Evolutionary conservation across 2,329 filamentous ascomycete genomes (phyloP).

Genomic region (Plectosphaerella plurivora): DNA sequence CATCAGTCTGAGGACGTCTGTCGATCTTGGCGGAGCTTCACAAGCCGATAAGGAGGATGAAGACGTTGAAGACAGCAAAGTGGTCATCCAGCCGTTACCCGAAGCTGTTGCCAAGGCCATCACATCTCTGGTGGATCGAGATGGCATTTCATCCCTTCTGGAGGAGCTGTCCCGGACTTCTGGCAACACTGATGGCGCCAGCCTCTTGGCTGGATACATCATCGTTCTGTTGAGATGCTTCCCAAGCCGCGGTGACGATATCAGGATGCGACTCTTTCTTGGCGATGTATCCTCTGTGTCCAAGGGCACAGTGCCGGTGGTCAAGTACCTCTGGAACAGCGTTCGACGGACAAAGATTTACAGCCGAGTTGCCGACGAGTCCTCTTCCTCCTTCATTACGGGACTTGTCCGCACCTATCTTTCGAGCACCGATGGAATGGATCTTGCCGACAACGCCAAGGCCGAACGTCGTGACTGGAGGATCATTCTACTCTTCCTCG

Average conservation of each 20-base stretch:
- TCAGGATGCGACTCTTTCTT: conserved; percentile 89
- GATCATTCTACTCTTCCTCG: conserved; percentile 82
- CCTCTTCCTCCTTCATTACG: conserved; percentile 11
- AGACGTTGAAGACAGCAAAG: background rate
- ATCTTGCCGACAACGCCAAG: background rate
- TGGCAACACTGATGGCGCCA: conserved; percentile 30
- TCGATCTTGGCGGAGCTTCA: too few relatives aligned
- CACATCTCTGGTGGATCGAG: conserved; percentile 67
- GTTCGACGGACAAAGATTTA: conserved; percentile 35
- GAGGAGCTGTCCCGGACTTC: conserved; percentile 14
- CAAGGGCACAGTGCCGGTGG: conserved; percentile 51
- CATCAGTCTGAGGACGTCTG: conserved; percentile 35
- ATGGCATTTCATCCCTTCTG: conserved; percentile 64
- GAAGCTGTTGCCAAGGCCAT: conserved; percentile 64
- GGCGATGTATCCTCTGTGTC: conserved; percentile 52
- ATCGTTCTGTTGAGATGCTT: conserved; percentile 83
- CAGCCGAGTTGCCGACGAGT: conserved; percentile 7
- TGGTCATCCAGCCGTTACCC: background rate
- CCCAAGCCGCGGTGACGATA: conserved; percentile 75
- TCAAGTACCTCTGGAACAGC: conserved; percentile 80
- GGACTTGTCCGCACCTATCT: conserved; percentile 21
- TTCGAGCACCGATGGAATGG: conserved; percentile 14
- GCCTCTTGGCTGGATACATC: conserved; percentile 78
- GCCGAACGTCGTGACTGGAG: conserved; percentile 63
- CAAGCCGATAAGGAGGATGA: too few relatives aligned